These are phyloP conservation scores for Termitomyces sp. DNA, from an alignment of 768 basidiomycete genomes.

Conservation along the genomic window DNA sequence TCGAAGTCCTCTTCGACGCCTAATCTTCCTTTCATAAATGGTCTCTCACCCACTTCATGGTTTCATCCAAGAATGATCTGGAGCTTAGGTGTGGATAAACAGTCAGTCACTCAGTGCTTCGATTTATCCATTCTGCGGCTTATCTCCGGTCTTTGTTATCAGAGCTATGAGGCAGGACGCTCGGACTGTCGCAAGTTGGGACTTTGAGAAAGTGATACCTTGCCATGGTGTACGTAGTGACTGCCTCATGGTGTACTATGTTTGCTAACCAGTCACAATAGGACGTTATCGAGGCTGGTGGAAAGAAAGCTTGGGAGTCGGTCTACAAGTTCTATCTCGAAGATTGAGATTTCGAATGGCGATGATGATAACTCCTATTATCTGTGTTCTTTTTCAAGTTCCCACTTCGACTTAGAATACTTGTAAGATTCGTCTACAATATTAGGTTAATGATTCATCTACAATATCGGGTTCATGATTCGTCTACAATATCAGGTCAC, in stretches of 20 bases:
- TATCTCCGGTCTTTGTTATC: not conserved
- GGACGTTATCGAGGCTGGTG: constrained; percentile 54
- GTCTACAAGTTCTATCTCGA: constrained; percentile 25
- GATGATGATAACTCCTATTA: not conserved
- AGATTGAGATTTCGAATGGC: not conserved
- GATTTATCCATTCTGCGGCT: not conserved
- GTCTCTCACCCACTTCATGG: constrained; percentile 21
- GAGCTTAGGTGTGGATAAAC: constrained; percentile 24
- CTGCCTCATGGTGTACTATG: not conserved
- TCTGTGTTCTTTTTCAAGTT: not conserved
- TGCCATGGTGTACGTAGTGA: constrained; percentile 43
- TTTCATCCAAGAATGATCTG: constrained; percentile 24
- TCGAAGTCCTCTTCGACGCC: constrained; percentile 24
- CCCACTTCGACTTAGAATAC: too few relatives aligned
- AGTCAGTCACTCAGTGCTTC: constrained; percentile 15
- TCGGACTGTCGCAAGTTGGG: constrained; percentile 58
- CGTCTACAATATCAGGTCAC: not conserved
- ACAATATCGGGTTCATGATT: too few relatives aligned
- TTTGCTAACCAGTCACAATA: not conserved
- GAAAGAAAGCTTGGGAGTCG: constrained; percentile 42
- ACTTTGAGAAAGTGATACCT: constrained; percentile 61
- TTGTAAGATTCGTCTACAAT: too few relatives aligned
- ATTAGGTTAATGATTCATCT: too few relatives aligned
- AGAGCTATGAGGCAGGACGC: constrained; percentile 53
- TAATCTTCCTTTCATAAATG: constrained; percentile 22